Conservation (phyloP, 2,329 filamentous ascomycete species). For the Fusarium xylarioides region DNA sequence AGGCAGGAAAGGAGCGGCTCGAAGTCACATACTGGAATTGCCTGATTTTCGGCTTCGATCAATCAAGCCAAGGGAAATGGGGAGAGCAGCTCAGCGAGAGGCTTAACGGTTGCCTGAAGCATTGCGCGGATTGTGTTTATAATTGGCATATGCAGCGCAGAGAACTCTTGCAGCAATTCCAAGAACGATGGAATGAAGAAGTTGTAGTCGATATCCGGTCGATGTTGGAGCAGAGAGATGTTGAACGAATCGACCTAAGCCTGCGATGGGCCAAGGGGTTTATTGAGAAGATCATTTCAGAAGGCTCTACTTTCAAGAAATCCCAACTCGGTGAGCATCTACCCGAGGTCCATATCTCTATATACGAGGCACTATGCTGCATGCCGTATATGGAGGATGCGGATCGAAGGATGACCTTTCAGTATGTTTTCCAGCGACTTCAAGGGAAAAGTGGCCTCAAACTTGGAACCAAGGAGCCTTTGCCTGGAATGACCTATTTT, state of each 20-base stretch:
- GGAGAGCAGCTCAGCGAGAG: conserved; percentile 66
- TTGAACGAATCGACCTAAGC: conserved; percentile 68
- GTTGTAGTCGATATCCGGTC: conserved; percentile 61
- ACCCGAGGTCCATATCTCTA: conserved; percentile 74
- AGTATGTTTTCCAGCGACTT: conserved; percentile 82
- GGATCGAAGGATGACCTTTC: conserved; percentile 69
- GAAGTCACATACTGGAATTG: conserved; percentile 73
- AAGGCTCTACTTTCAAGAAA: conserved; percentile 58
- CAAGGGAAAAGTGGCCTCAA: conserved; percentile 78
- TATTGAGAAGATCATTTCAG: conserved; percentile 61
- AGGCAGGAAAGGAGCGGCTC: conserved; percentile 64
- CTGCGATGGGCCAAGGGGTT: conserved; percentile 65
- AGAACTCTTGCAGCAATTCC: conserved; percentile 68
- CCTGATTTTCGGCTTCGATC: conserved; percentile 73
- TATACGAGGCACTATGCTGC: conserved; percentile 90
- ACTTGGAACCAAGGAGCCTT: conserved; percentile 73
- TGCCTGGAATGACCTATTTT: conserved; percentile 86
- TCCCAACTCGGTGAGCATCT: conserved; percentile 57
- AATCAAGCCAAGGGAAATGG: conserved; percentile 67
- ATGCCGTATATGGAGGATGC: conserved; percentile 75
- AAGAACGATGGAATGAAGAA: conserved; percentile 64
- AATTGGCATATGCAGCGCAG: conserved; percentile 78
- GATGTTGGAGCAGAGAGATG: conserved; percentile 68
- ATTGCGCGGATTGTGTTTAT: conserved; percentile 75
- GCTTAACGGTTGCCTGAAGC: conserved; percentile 66